Evolutionary conservation across 2,329 filamentous ascomycete species (phyloP), one percentile per base, ranked within the genome.

Genomic region (Diaporthe amygdali): DNA sequence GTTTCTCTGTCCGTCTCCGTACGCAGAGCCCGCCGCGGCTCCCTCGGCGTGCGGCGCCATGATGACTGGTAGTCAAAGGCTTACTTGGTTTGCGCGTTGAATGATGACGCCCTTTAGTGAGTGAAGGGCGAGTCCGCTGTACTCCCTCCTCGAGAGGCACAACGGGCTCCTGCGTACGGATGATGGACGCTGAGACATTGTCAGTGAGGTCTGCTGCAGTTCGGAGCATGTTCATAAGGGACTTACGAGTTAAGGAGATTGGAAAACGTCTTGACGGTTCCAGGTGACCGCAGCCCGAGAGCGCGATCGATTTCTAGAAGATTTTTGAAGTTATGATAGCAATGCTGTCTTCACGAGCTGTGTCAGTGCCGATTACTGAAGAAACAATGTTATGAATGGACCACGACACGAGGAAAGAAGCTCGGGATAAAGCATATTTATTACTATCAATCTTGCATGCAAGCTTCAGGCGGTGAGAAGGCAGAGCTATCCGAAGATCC

Each of bases 171-270:
- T 90, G 96, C 95, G 92, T 95, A 97, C 89, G 95, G 94, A 91
- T 97, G 93, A 87, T 98, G 95, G 85, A 92, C 90, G 83, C 95
- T 97, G 82, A 51, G 72, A 68, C 67, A 55, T 71, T 66, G 75
- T 82, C 74, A 81, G 78, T 63, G 73, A 27, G 37, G 44, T 20
- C 30, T n/a, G 7, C n/a, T 30, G n/a, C 41, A 49, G 41, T 14
- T 27, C 32, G 15, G 2, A 3, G 17, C n/a, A 25, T 64, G 22
- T 27, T 49, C 27, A 49, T 30, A 20, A n/a, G 20, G 30, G 22
- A 81, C 94, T 83, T 90, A 97, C 95, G 95, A 97, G 90, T 96
- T 96, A 78, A 98, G 92, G 79, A 97, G 93, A 87, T 97, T 98
- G 89, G 95, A 96, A 92, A 97, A 98, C 95, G 94, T 97, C 87